These are phyloP conservation scores for Pinguiococcus pyrenoidosus DNA, from an alignment of 108 stramenopile genomes.

Conservation along the genomic window DNA sequence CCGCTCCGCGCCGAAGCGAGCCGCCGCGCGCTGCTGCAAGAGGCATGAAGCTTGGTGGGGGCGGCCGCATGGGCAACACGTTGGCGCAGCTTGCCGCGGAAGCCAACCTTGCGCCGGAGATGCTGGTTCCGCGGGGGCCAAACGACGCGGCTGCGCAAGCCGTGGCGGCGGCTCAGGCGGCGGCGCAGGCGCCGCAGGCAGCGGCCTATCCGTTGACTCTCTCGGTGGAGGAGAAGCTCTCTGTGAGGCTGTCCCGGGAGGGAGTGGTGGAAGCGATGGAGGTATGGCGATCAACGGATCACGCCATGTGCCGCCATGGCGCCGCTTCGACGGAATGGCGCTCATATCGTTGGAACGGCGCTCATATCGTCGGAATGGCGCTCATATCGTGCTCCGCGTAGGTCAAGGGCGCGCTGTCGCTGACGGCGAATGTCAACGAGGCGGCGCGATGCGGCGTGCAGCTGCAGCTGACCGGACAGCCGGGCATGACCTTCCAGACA, in stretches of 20 bases:
- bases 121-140: constrained; percentile 11
- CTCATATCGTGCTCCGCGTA: too few relatives aligned
- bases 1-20: too few relatives aligned
- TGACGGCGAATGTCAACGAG: constrained; percentile 88
- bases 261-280: constrained; percentile 76
- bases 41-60: constrained; percentile 83
- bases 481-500: constrained; percentile 70
- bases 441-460: constrained; percentile 62
- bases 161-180: constrained; percentile 34
- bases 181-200: constrained; percentile 34
- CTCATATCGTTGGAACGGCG: too few relatives aligned
- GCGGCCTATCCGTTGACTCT: constrained; percentile 69
- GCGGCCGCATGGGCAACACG: constrained; percentile 61
- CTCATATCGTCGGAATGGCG: too few relatives aligned
- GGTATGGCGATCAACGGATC: too few relatives aligned
- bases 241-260: constrained; percentile 73
- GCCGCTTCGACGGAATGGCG: too few relatives aligned
- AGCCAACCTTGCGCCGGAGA: constrained; percentile 66
- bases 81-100: constrained; percentile 88
- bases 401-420: constrained; percentile 88
- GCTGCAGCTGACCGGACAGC: constrained; percentile 35
- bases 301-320: too few relatives aligned
- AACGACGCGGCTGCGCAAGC: constrained; percentile 21
- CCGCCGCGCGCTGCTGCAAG: too few relatives aligned
- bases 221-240: constrained; percentile 75